These are phyloP conservation scores for Raffaelea arxii DNA, from an alignment of 2,329 filamentous ascomycete genomes.

Conservation along the genomic window DNA sequence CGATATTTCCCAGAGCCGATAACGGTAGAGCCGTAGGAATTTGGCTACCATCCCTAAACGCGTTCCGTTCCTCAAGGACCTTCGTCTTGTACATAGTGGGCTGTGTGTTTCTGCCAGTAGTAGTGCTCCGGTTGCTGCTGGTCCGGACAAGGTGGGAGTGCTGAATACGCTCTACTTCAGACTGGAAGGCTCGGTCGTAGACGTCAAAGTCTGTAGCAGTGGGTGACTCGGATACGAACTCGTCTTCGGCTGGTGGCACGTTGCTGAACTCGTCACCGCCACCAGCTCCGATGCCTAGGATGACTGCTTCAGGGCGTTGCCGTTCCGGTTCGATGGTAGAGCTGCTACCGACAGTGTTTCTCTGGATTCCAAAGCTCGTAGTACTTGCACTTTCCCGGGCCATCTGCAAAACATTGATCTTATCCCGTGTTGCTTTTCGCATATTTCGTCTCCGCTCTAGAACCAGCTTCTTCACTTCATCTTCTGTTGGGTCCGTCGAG, in stretches of 20 bases:
- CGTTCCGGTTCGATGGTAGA: conserved; percentile 40
- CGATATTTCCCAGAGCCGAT: no score
- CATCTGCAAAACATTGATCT: conserved; percentile 6
- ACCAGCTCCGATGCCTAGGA: conserved; percentile 68
- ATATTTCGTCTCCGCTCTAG: conserved; percentile 34
- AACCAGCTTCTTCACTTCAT: conserved; percentile 40
- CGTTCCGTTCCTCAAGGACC: no score
- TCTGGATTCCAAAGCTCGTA: no score
- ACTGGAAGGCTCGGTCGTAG: conserved; percentile 79
- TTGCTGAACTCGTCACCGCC: conserved; percentile 29
- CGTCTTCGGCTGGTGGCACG: conserved; percentile 21
- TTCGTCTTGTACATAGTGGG: no score
- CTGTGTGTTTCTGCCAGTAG: conserved; percentile 45
- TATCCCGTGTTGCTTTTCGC: conserved; percentile 18
- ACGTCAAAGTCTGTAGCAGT: conserved; percentile 77
- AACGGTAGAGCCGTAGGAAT: no score
- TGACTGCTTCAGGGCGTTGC: conserved; percentile 46
- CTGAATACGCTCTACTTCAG: conserved; percentile 72
- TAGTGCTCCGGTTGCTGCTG: conserved; percentile 25
- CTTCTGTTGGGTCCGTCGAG: conserved; percentile 10
- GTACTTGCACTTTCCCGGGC: background rate
- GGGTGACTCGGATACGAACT: conserved; percentile 71
- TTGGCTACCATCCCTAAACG: no score
- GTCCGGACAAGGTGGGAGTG: no score
- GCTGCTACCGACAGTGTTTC: no score